phyloP scores from a whole-genome alignment of 495 filamentous ascomycete genomes.

The Parathielavia hyrcaniae region DNA sequence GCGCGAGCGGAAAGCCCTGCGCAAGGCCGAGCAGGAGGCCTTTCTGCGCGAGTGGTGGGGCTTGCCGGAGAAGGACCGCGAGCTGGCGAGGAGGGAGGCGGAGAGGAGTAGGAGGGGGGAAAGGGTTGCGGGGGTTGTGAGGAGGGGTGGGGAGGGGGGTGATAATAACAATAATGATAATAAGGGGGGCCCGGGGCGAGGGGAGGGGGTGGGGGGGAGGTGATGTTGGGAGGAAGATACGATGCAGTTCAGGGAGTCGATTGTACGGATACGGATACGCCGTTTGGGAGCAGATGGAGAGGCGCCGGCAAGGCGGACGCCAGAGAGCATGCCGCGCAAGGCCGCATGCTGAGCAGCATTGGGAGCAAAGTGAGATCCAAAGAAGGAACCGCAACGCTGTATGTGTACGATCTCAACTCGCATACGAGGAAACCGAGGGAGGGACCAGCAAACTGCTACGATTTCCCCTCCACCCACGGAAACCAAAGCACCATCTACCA shows the following conservation, averaged over 20 bases:
- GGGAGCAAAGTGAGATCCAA: too few species aligned
- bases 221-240: too few species aligned
- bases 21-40: slow-evolving; percentile 50
- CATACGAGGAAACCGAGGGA: too few species aligned
- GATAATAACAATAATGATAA: slow-evolving; percentile 5
- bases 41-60: slow-evolving; percentile 58
- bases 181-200: not conserved
- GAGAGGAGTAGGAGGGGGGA: slow-evolving; percentile 38
- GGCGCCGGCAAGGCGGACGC: too few species aligned
- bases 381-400: too few species aligned
- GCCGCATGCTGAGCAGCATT: too few species aligned
- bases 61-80: slow-evolving; percentile 45
- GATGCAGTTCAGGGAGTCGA: too few species aligned
- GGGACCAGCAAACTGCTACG: not conserved
- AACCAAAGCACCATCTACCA: too few species aligned
- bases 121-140: slow-evolving; percentile 34
- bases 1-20: slow-evolving; percentile 53
- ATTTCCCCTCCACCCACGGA: not conserved
- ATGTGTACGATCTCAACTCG: not conserved
- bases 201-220: too few species aligned
- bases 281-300: too few species aligned
- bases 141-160: slow-evolving; percentile 11
- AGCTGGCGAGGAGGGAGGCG: slow-evolving; percentile 32
- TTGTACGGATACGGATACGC: too few species aligned
- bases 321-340: too few species aligned